Conservation (phyloP, 345 rosid species). For the Hibiscus syriacus region DNA sequence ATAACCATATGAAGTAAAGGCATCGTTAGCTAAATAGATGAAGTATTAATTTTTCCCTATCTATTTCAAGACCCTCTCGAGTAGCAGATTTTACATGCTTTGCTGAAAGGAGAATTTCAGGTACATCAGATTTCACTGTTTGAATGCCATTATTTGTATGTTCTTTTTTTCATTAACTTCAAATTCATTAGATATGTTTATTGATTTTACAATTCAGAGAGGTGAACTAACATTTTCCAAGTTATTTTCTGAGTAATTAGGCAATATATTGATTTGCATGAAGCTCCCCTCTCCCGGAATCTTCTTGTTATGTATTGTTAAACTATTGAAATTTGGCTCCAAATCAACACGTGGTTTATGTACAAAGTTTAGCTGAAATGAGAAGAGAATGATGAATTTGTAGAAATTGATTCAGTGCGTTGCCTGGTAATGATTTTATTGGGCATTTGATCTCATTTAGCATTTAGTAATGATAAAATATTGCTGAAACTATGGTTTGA, state of each 20-base stretch:
- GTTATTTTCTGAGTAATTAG: not conserved
- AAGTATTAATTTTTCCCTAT: not conserved
- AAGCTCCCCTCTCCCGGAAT: not conserved
- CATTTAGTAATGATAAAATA: not conserved
- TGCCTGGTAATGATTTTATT: not conserved
- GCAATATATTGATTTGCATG: not conserved
- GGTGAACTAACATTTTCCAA: not conserved
- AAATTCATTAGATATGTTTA: not conserved
- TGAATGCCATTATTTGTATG: not conserved
- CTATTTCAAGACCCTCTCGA: not conserved
- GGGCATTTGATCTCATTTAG: not conserved
- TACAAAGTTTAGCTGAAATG: not conserved
- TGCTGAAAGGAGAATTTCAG: not conserved
- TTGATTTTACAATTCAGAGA: not conserved
- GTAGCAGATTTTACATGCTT: not conserved
- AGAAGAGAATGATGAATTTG: not conserved
- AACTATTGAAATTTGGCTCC: not conserved
- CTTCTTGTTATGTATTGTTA: not conserved
- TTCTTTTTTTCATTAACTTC: not conserved
- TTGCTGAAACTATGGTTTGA: not conserved
- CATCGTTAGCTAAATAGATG: constrained; percentile 14
- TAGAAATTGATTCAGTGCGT: not conserved
- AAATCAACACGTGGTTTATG: not conserved
- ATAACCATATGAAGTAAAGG: constrained; percentile 27
- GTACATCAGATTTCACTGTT: not conserved